Evolutionary conservation across 2,329 filamentous ascomycete genomes (phyloP), one percentile per base, ranked within the genome.

Genomic region (Purpureocillium takamizusanense): DNA sequence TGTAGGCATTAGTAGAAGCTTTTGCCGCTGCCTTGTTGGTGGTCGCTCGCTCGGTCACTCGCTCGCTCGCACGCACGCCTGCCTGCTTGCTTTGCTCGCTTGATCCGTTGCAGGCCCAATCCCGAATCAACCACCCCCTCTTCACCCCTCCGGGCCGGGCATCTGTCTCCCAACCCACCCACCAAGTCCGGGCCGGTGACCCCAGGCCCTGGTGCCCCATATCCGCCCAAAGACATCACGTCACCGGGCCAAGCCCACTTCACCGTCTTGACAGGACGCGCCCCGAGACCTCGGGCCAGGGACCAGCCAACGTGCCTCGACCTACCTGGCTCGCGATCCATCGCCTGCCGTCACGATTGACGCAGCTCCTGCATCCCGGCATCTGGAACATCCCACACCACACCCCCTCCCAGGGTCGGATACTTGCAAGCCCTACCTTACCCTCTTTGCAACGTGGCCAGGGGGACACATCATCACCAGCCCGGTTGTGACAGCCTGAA

Each of bases 401-500:
- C 58, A 58, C 53, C 49, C 47, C 65, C 64, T 65, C 64, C 58
- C 58, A 57, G 53, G 41, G 31, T 17, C 42, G 37, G 44, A 38
- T 45, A 36, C 59, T 66, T 67, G 64, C 68, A 70, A 68, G 67
- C 70, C 67, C 62, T 71, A 65, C 62, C 33, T 36, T 42, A 27
- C 54, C 62, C 59, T 7, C 55, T 63, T 65, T 71, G 71, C 72
- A 71, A 76, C 73, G 72, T 76, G 73, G 74, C 70, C 67, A 64
- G 65, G 70, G 53, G 37, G 50, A 74, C 72, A 76, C 73, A 74
- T 76, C 72, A 75, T 64, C 62, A 61, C 60, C 62, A 66, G 63
- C 39, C 63, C 56, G 63, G 66, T 67, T 74, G 73, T 76, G 62
- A 67, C 66, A 72, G 68, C 61, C 68, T 65, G 70, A 69, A 54